phyloP scores from a whole-genome alignment of 441 rosid genomes.

The Adansonia grandidieri region DNA sequence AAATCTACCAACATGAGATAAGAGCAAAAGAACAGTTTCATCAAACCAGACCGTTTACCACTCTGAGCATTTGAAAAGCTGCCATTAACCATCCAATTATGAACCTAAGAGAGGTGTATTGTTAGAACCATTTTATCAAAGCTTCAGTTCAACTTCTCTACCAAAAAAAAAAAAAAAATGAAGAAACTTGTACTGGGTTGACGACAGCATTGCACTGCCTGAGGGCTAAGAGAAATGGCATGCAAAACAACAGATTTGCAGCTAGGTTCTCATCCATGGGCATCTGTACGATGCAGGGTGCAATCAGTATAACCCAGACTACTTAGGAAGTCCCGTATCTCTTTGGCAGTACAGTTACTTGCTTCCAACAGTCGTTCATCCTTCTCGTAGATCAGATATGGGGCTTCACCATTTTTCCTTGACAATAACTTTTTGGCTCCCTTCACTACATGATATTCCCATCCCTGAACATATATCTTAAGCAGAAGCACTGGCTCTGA shows the following conservation, averaged over 20 bases:
- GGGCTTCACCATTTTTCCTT: constrained; percentile 75
- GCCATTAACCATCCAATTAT: neutral
- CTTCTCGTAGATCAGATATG: constrained; percentile 86
- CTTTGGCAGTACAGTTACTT: constrained; percentile 82
- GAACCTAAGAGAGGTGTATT: neutral
- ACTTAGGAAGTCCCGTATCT: constrained; percentile 66
- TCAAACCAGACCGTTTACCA: neutral
- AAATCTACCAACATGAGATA: neutral
- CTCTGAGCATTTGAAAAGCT: neutral
- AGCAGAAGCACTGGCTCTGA: constrained; percentile 63
- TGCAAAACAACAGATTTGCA: neutral
- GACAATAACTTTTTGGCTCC: constrained; percentile 80
- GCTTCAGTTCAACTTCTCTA: neutral
- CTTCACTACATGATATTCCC: constrained; percentile 91
- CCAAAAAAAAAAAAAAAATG: neutral
- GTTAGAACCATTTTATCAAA: neutral
- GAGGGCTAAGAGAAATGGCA: neutral
- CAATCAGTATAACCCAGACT: constrained; percentile 72
- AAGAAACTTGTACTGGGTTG: neutral
- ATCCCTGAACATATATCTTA: constrained; percentile 95
- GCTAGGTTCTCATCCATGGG: constrained; percentile 28
- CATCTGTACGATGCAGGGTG: constrained; percentile 80
- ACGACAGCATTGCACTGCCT: neutral
- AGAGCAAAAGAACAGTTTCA: neutral
- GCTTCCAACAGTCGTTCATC: constrained; percentile 86